Evolutionary conservation across 192 early-diverging fungal species (phyloP).

Genomic region (Backusella sp.): DNA sequence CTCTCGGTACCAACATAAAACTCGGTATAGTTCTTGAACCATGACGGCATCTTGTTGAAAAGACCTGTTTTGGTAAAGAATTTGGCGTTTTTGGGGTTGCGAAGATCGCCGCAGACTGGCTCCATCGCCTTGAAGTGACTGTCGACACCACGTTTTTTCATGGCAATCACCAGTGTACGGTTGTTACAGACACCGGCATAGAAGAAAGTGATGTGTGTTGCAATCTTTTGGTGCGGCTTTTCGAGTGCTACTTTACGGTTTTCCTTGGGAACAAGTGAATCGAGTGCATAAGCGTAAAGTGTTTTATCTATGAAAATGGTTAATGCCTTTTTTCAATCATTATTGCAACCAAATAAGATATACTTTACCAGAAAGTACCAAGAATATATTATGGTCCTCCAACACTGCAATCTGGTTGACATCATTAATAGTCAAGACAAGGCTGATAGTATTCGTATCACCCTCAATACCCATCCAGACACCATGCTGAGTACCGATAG

Average conservation of each 20-base stretch:
- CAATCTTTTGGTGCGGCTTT: conserved; percentile 42
- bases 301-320: conserved; percentile 63
- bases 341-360: conserved; percentile 31
- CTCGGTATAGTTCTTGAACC: conserved; percentile 53
- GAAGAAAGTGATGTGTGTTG: conserved; percentile 64
- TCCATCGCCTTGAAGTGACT: conserved; percentile 35
- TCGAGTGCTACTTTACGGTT: conserved; percentile 46
- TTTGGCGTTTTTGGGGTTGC: conserved; percentile 30
- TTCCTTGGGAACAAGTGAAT: conserved; percentile 66
- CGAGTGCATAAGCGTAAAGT: conserved; percentile 74
- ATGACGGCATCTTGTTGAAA: conserved; percentile 17
- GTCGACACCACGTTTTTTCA: conserved; percentile 22
- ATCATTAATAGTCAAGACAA: conserved; percentile 47
- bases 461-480: conserved; percentile 75
- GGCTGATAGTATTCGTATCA: conserved; percentile 36
- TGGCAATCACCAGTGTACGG: conserved; percentile 50
- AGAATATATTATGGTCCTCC: conserved; percentile 72
- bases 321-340: conserved; percentile 13
- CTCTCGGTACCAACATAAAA: conserved; percentile 92
- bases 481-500: conserved; percentile 84
- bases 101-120: conserved; percentile 32
- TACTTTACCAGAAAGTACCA: conserved; percentile 77
- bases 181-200: conserved; percentile 64
- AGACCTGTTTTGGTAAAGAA: conserved; percentile 29
- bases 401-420: conserved; percentile 83